These are phyloP conservation scores for Purpureocillium lavendulum DNA, from an alignment of 2,329 filamentous ascomycete genomes.

Conservation along the genomic window DNA sequence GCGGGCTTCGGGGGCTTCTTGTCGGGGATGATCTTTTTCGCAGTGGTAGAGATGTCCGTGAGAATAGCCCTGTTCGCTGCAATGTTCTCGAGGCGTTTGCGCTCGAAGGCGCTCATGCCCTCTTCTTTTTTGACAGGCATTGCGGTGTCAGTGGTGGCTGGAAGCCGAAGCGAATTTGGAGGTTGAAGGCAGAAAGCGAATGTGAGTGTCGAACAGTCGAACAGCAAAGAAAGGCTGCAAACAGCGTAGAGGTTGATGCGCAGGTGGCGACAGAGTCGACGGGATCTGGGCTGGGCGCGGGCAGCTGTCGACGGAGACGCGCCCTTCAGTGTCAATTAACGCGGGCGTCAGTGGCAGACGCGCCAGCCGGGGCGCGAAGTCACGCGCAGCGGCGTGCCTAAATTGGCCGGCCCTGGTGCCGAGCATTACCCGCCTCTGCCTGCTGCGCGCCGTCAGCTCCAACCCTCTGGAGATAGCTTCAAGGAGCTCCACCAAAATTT, in stretches of 20 bases:
- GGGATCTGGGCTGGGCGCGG: too few species aligned
- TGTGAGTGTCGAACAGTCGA: too few species aligned
- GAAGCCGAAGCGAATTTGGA: neutral
- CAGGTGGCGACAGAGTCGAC: too few species aligned
- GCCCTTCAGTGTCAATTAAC: neutral
- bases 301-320: neutral
- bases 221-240: neutral
- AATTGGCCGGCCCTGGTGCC: neutral
- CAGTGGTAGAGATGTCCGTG: constrained; percentile 65
- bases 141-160: neutral
- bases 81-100: constrained; percentile 76
- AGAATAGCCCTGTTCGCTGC: constrained; percentile 75
- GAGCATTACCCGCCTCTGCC: neutral
- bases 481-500: too few species aligned
- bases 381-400: constrained; percentile 5
- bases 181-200: too few species aligned
- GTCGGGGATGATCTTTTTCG: constrained; percentile 56
- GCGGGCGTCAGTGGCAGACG: neutral
- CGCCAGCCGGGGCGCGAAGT: constrained; percentile 7
- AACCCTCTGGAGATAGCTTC: too few species aligned
- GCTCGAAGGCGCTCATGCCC: constrained; percentile 75
- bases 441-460: too few species aligned
- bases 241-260: too few species aligned
- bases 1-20: constrained; percentile 41
- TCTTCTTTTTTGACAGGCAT: constrained; percentile 40